Evolutionary conservation across 768 basidiomycete species (phyloP).

Genomic region (Terana coerulea): DNA sequence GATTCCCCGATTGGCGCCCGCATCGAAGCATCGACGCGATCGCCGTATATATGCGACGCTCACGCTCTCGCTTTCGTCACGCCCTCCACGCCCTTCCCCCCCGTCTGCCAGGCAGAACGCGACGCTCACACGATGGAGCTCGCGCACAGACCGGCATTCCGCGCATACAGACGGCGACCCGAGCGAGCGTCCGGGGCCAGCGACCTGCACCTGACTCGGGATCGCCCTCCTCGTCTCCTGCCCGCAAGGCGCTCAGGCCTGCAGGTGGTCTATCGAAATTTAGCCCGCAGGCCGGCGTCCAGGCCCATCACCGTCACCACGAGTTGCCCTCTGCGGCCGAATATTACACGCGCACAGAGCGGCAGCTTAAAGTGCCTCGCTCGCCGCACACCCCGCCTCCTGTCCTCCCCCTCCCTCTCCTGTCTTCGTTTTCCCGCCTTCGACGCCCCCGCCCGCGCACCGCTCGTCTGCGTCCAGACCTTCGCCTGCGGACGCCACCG

Average conservation of each 20-base stretch:
- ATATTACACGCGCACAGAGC: constrained; percentile 14
- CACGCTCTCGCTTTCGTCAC: too few relatives aligned
- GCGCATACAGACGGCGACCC: too few relatives aligned
- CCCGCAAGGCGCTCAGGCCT: constrained; percentile 10
- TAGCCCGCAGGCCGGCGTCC: constrained; percentile 15
- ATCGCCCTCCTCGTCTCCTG: constrained; percentile 14
- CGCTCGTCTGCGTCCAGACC: constrained; percentile 6
- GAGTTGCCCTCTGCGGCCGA: constrained; percentile 15
- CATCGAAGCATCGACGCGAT: too few relatives aligned
- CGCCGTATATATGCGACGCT: too few relatives aligned
- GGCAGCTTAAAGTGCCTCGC: constrained; percentile 17
- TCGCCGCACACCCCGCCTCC: constrained; percentile 16
- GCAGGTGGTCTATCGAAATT: constrained; percentile 7
- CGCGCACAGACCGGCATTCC: too few relatives aligned
- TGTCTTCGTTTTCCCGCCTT: constrained; percentile 15
- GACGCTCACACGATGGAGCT: too few relatives aligned
- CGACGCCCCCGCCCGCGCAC: constrained; percentile 6
- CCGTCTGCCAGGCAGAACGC: too few relatives aligned
- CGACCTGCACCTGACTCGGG: constrained; percentile 12
- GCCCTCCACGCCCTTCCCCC: too few relatives aligned
- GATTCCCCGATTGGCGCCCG: too few relatives aligned
- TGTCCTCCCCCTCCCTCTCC: constrained; percentile 20
- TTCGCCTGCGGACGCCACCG: constrained; percentile 5
- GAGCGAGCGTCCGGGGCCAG: too few relatives aligned
- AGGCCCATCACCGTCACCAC: constrained; percentile 25